These are phyloP conservation scores for Suillus subluteus DNA, from an alignment of 768 basidiomycete species.

Conservation along the genomic window DNA sequence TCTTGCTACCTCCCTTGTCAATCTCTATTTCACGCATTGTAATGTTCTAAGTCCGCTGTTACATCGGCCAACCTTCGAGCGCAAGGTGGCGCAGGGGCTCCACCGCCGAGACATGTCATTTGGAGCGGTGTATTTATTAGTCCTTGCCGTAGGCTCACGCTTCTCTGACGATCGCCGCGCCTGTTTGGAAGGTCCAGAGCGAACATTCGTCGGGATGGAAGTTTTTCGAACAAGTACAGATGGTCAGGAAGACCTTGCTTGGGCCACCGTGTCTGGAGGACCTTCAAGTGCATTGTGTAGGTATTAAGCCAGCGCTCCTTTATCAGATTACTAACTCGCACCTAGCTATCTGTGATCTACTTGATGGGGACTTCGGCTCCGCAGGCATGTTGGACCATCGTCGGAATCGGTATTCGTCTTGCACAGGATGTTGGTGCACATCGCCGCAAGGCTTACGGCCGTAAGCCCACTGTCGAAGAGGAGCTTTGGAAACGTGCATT, in stretches of 20 bases:
- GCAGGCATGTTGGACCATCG: constrained; percentile 68
- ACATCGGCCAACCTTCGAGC: constrained; percentile 71
- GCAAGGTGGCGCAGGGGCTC: constrained; percentile 47
- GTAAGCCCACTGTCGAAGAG: constrained; percentile 45
- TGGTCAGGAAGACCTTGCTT: constrained; percentile 59
- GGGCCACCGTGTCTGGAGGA: constrained; percentile 65
- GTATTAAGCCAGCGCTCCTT: constrained; percentile 26
- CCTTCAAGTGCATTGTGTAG: constrained; percentile 67
- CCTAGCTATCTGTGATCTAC: constrained; percentile 56
- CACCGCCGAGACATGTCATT: constrained; percentile 58
- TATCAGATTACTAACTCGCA: background rate
- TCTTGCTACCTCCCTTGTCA: constrained; percentile 55
- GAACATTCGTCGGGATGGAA: constrained; percentile 56
- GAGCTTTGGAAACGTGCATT: constrained; percentile 66
- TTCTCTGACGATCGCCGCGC: constrained; percentile 59
- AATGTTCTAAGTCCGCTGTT: constrained; percentile 71
- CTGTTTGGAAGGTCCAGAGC: constrained; percentile 40
- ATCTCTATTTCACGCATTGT: constrained; percentile 62
- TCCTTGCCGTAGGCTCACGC: constrained; percentile 72
- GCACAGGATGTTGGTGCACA: constrained; percentile 66
- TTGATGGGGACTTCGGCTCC: constrained; percentile 61
- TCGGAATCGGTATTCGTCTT: constrained; percentile 61
- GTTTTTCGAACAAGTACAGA: constrained; percentile 55
- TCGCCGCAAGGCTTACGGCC: constrained; percentile 37
- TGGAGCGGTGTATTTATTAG: constrained; percentile 61